Conservation (phyloP, 495 filamentous ascomycete genomes). For the Articulospora tetracladia region DNA sequence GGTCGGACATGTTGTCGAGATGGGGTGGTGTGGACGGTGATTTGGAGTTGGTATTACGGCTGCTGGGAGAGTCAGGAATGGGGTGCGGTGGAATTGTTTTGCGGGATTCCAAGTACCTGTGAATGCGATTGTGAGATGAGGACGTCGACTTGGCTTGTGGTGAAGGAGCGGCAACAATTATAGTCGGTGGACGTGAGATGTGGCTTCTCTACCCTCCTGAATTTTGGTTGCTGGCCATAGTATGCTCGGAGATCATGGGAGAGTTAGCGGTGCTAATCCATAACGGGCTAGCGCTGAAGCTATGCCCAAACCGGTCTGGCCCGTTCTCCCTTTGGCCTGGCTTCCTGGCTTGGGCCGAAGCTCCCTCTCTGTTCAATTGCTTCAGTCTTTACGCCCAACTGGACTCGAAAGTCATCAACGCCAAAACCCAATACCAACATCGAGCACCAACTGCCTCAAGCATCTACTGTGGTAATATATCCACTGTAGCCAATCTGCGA, state of each 20-base stretch:
- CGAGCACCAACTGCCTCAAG: too few species aligned
- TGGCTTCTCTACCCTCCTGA: neutral
- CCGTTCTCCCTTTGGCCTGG: too few species aligned
- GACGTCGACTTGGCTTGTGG: neutral
- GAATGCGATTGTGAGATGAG: neutral
- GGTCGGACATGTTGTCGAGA: constrained; percentile 59
- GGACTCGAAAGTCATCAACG: too few species aligned
- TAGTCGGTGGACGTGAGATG: neutral
- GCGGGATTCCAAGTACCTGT: neutral
- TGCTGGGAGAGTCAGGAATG: neutral
- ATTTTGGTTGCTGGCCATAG: constrained; percentile 1
- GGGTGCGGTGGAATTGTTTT: neutral
- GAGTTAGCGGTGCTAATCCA: too few species aligned
- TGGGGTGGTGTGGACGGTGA: neutral
- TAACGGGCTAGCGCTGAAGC: too few species aligned
- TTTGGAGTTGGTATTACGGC: constrained; percentile 2
- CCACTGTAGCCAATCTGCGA: neutral
- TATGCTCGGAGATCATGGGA: too few species aligned
- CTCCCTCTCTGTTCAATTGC: too few species aligned
- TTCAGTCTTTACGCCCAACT: too few species aligned
- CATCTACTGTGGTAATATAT: too few species aligned
- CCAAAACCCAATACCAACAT: too few species aligned
- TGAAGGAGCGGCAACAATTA: neutral
- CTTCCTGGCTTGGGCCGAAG: too few species aligned
- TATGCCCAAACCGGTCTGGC: too few species aligned